Base-by-base conservation (phyloP, 1,284 basidiomycete genomes). In the Ustilago tritici region DNA sequence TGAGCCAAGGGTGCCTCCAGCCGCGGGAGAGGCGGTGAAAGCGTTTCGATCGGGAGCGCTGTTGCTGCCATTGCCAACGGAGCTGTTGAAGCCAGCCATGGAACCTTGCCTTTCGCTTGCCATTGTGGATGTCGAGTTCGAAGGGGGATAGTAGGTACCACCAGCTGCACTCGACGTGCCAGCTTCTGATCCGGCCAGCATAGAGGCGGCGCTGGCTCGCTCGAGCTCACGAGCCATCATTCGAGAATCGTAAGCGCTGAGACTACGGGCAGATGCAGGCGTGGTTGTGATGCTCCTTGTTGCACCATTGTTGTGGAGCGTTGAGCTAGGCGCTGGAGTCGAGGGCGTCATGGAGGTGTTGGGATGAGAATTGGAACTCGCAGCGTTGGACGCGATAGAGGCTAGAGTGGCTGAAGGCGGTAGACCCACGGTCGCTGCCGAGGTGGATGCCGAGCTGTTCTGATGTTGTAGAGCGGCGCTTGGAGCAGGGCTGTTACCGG, bases 191-290 rank as follows among this genome's bases (percentile, higher is more conserved):
- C 72, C 73, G n/a, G 67, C 65, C 10, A 76, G 67, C 74, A 72
- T 72, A 53, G 61, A 58, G 40, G 75, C 50, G 4, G 70, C 71
- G 19, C 73, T 73, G 8, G 76, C 77, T 15, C 76, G 66, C 38
- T 81, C 78, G 19, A 81, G 70, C 55, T 81, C 79, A 3, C 68
- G 41, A 1, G 77, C 62, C 79, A 81, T 81, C 58, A 72, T 75
- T 28, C 66, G 65, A 6, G 63, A 60, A 35, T 80, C 79, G 38
- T 81, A 78, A 0, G 68, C 34, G 15, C 35, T 9, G 1, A 76
- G 40, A 47, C 60, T 71, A 40, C 65, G 58, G 61, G 60, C 61
- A 34, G 73, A 76, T 8, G 76, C 73, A 6, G 76, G 73, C 1
- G 73, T 69, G 9, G 69, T 52, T 0, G 53, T 56, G 3, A 35